Percentiles rank a stretch among this genome's conserved stretches.
Conservation (phyloP, 257 asterid genomes). For the Plantago major region DNA sequence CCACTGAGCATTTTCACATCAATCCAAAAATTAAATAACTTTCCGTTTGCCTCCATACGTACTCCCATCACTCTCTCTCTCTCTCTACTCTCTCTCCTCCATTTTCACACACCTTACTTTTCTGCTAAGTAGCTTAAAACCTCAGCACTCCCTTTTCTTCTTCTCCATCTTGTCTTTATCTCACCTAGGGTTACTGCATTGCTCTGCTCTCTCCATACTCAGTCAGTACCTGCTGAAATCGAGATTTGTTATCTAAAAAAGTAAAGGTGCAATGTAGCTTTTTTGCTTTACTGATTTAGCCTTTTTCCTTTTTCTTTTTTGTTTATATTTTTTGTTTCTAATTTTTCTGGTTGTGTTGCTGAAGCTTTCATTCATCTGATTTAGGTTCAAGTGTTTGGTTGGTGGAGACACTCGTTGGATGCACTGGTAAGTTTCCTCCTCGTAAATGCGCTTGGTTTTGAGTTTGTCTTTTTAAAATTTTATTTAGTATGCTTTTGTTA, state of each 20-base stretch:
- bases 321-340: background rate
- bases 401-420: constrained; percentile 13
- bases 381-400: constrained; percentile 15
- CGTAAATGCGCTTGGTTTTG: background rate
- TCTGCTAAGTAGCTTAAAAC: constrained; percentile 55
- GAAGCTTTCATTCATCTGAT: constrained; percentile 25
- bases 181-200: constrained; percentile 47
- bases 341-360: background rate
- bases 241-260: constrained; percentile 17
- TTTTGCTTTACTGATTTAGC: background rate
- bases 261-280: constrained; percentile 7
- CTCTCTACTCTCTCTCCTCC: constrained; percentile 8
- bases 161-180: constrained; percentile 21
- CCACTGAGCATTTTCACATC: constrained; percentile 10
- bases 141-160: constrained; percentile 30
- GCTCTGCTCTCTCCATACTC: background rate
- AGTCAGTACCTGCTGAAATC: constrained; percentile 1
- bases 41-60: constrained; percentile 29
- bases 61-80: background rate
- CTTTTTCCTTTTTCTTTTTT: background rate
- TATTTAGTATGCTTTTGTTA: background rate
- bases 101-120: constrained; percentile 31
- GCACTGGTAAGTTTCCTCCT: constrained; percentile 5
- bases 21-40: constrained; percentile 28
- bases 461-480: constrained; percentile 4